Evolutionary conservation across 805 yeast species (phyloP), one percentile per base, ranked within the genome.

Genomic region (Monosporozyma yasuniensis): DNA sequence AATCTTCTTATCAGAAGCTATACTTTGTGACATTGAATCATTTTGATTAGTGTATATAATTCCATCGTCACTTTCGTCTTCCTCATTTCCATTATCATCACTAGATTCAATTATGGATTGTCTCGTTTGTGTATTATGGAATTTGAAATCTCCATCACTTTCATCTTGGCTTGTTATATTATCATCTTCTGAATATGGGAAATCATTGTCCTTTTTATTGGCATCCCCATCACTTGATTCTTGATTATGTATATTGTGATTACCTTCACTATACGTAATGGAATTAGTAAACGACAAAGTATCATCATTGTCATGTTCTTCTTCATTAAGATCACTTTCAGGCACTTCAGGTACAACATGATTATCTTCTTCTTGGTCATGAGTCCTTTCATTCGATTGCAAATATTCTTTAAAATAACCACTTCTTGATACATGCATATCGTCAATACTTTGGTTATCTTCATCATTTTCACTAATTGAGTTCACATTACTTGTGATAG

Each of bases 391-490:
- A 25, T 19, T 28, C 3, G 44, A 21, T 12, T 42, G 38, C 7
- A 59, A 49, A 30, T 51, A 49, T 16, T 41, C 50, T 37, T 60
- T 49, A 44, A 60, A 59, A 44, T 59, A 60, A 6, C 64, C 63
- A n/a, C 44, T 52, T 52, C 54, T 53, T 3, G 63, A 54, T 11
- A 57, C 61, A n/a, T 47, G 42, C n/a, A 51, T 48, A 16, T 55
- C 61, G 5, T 54, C 59, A 2, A 52, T 57, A 14, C 54, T 52
- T 3, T 52, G 52, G n/a, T 18, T 35, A 39, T 38, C 46, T 8
- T 41, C 38, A 18, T 27, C n/a, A 18, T 32, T n/a, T 5, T 32
- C 35, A 32, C 35, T 14, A 7, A 42, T 21, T 8, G 44, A 42
- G 3, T 14, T 16, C 14, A n/a, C 32, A 22, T 22, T 23, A 42